Percentiles rank a stretch among this genome's conserved stretches.
These are phyloP conservation scores for Trichoderma koningiopsis DNA, from an alignment of 2,329 filamentous ascomycete species.

Conservation along the genomic window DNA sequence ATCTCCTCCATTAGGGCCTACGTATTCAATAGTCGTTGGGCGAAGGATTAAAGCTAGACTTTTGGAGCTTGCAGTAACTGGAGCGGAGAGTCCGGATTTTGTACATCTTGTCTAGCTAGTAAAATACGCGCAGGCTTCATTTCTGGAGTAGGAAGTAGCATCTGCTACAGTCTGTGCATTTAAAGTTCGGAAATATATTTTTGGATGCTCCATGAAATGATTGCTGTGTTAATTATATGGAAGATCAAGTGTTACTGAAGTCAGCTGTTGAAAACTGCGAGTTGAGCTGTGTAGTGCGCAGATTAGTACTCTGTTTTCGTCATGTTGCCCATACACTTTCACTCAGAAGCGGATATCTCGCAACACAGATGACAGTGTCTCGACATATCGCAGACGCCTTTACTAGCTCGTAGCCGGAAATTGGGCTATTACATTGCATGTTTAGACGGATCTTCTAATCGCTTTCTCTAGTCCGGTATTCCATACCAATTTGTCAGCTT, in stretches of 20 bases:
- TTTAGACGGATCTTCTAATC: not conserved
- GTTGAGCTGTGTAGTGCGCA: too few species aligned
- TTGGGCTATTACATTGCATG: too few species aligned
- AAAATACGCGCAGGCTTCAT: not conserved
- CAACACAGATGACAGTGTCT: not conserved
- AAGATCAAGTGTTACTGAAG: too few species aligned
- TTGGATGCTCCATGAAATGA: too few species aligned
- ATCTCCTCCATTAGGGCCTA: not conserved
- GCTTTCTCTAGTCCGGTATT: not conserved
- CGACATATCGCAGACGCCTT: not conserved
- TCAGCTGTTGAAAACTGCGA: too few species aligned
- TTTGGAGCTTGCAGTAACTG: not conserved
- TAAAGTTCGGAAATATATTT: too few species aligned
- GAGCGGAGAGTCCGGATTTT: not conserved
- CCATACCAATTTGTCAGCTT: not conserved
- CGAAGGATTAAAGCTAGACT: not conserved
- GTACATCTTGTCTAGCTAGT: not conserved
- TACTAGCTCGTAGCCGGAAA: not conserved
- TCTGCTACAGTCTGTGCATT: too few species aligned
- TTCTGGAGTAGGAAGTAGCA: too few species aligned
- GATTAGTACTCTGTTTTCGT: too few species aligned
- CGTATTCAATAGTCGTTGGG: not conserved
- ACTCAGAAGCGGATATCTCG: not conserved
- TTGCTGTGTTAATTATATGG: too few species aligned
- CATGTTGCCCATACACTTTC: not conserved